Evolutionary conservation across 768 basidiomycete genomes (phyloP).

Genomic region (Multifurca ochricompacta): DNA sequence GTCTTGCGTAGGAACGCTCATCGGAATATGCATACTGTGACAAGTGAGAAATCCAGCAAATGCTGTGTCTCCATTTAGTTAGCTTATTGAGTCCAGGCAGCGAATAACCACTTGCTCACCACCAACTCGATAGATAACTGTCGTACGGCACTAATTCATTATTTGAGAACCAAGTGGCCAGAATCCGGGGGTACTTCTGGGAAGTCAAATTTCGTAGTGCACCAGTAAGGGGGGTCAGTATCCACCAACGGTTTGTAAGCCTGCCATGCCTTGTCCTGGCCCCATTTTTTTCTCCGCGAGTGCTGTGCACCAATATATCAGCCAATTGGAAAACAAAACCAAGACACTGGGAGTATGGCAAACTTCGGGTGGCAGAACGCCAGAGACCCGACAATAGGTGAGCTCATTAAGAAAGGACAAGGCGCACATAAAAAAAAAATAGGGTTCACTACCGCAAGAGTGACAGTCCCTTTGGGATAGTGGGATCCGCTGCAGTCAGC

Average conservation of each 20-base stretch:
- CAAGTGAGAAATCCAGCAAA: neutral
- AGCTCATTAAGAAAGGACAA: neutral
- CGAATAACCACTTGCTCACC: neutral
- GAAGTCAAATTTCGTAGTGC: neutral
- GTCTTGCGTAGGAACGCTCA: neutral
- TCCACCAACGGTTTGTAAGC: slow-evolving; percentile 47
- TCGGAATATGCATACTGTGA: neutral
- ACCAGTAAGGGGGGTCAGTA: neutral
- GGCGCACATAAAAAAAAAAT: slow-evolving; percentile 45
- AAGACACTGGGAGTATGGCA: neutral
- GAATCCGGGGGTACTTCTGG: slow-evolving; percentile 31
- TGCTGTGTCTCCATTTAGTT: neutral
- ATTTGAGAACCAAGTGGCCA: slow-evolving; percentile 26
- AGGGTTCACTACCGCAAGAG: slow-evolving; percentile 53
- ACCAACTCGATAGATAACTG: too few species aligned
- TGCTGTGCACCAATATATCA: slow-evolving; percentile 22
- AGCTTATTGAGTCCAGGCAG: neutral
- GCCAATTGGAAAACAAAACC: neutral
- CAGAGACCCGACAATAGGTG: slow-evolving; percentile 39
- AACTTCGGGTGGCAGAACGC: slow-evolving; percentile 64
- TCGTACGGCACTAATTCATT: neutral
- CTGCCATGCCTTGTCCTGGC: slow-evolving; percentile 45
- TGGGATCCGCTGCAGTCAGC: slow-evolving; percentile 36
- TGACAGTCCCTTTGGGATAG: slow-evolving; percentile 39
- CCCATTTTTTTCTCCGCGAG: slow-evolving; percentile 47